Base-by-base conservation (phyloP, 2,329 filamentous ascomycete genomes). In the Alternaria conjuncta region DNA sequence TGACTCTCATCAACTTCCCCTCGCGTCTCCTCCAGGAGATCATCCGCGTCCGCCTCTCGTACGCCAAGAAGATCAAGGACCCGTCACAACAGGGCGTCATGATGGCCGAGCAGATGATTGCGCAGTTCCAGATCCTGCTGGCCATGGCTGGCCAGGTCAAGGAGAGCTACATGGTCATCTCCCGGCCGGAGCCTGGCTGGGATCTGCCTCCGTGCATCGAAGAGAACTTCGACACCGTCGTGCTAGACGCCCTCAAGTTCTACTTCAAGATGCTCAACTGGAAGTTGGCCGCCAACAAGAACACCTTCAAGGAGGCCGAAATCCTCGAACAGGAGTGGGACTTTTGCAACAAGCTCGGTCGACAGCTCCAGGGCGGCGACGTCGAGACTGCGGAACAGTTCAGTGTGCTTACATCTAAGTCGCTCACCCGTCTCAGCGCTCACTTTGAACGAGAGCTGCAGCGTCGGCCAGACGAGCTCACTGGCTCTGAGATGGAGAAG, bases 191-290 rank as follows among this genome's bases (percentile, higher is more conserved):
- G 79, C 89, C 92, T 20, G 95, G 96, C 50, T 99, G 96, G 96
- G 94, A 98, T 72, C 82, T 98, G 58, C 96, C 96, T 3, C 93
- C 94, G 9, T 97, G 94, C 80, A 96, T 99, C 68, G 96, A 98
- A 76, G 96, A 99, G 77, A 93, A 93, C 45, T 99, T 98, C 74
- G 96, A 98, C 77, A 87, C 90, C 32, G 93, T 96, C 18, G 93
- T 98, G 10, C 82, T 99, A 46, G 95, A 97, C 74, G 94, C 95
- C 0, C 84, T 99, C 71, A 96, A 95, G 78, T 98, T 97, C 80
- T 99, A 99, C 81, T 99, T 99, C 86, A 96, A 95, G 79, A 94
- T 99, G 87, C 85, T 99, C 47, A 97, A 98, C 77, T 98, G 94
- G 93, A 98, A 98, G 80, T 84, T 99, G 57, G 94, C 92, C 72